Base-by-base conservation (phyloP, 2,329 filamentous ascomycete genomes). In the Alternaria brassicicola region DNA sequence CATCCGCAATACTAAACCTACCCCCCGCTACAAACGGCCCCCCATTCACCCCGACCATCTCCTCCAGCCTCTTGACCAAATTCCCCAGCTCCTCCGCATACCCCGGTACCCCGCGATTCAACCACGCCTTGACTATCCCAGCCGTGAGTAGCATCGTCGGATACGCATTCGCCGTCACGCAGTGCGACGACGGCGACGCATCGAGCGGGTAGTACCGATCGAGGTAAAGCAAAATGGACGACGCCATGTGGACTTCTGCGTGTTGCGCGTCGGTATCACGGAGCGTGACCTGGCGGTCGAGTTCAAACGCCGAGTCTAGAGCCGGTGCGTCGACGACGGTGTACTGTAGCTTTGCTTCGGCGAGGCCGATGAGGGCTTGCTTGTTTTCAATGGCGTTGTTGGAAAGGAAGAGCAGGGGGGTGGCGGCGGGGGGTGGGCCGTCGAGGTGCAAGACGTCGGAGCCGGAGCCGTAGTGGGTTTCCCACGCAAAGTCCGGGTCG, bases 361-460 rank as follows among this genome's bases (percentile, higher is more conserved):
- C 71, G n/a, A 70, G 71, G 58, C 53, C 77, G 8, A 76, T 68
- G 42, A 68, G 65, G 5, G 79, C 70, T 43, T 74, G 74, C 2
- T 67, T 57, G 13, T 71, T 76, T 17, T 74, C 67, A 0, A 74
- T 64, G 2, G 48, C 36, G 23, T 75, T 70, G 39, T 70, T 69
- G 3, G 70, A 70, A 1, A 74, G 69, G 45, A 79, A 80, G 6
- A 82, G 64, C 30, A 79, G 75, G 7, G 79, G 78, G 5, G 66
- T 52, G 30, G 78, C 74, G 6, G 64, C 52, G 0, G 72, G 64
- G 1, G 75, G 66, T 19, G 57, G 41, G 4, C 41, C 6, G 5
- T 74, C 64, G 43, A 85, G 72, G 69, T 95, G 89, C 57, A 95
- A 78, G 6, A 97, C 92, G 70, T 99, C 91, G 63, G 93, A 97